Evolutionary conservation across 1,139 yeast genomes (phyloP).

Genomic region (Zygoascus meyerae): DNA sequence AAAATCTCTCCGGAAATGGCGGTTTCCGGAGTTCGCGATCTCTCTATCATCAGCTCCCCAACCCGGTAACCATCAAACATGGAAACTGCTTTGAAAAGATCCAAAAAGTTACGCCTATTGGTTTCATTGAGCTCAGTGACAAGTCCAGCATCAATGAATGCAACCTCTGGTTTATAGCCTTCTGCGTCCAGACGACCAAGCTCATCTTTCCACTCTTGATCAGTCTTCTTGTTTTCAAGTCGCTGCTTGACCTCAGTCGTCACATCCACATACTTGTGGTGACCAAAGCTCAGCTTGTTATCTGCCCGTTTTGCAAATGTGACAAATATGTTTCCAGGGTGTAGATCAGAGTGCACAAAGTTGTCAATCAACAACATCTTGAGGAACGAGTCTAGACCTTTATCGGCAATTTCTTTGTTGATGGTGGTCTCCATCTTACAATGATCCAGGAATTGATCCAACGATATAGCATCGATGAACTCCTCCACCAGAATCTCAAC

Average conservation of each 20-base stretch:
- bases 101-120: slow-evolving; percentile 82
- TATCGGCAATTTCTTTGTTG: slow-evolving; percentile 75
- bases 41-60: slow-evolving; percentile 90
- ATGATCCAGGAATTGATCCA: slow-evolving; percentile 51
- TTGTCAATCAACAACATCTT: slow-evolving; percentile 90
- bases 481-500: slow-evolving; percentile 81
- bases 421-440: slow-evolving; percentile 28
- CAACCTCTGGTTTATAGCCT: slow-evolving; percentile 79
- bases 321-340: slow-evolving; percentile 91
- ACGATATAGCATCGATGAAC: slow-evolving; percentile 73
- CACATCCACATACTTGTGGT: slow-evolving; percentile 17
- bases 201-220: slow-evolving; percentile 41
- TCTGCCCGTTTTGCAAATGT: slow-evolving; percentile 45
- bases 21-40: slow-evolving; percentile 91
- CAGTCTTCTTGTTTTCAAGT: slow-evolving; percentile 1
- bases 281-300: slow-evolving; percentile 13
- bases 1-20: slow-evolving; percentile 79
- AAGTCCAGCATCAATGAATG: slow-evolving; percentile 88
- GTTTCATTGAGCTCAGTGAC: slow-evolving; percentile 78
- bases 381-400: slow-evolving; percentile 83
- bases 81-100: slow-evolving; percentile 79
- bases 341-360: slow-evolving; percentile 92
- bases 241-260: slow-evolving; percentile 16
- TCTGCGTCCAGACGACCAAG: slow-evolving; percentile 48
- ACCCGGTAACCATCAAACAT: slow-evolving; percentile 92